Conservation (phyloP, 306 rosid species). For the Potentilla sterilis region DNA sequence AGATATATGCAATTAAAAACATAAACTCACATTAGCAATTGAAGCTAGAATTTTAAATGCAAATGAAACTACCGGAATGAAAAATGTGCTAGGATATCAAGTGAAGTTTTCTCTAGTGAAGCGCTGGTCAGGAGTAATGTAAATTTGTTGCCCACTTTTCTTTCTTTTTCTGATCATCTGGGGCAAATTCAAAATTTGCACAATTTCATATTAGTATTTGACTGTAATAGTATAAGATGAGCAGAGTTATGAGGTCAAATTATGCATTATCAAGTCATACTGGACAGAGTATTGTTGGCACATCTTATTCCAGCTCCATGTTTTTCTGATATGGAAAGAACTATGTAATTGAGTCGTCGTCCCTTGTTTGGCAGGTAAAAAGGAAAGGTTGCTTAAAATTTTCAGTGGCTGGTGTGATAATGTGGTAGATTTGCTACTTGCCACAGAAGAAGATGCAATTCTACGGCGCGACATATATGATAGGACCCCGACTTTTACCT, state of each 20-base stretch:
- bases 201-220: neutral
- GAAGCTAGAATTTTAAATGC: neutral
- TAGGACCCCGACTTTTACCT: constrained; percentile 64
- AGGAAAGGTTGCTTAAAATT: constrained; percentile 66
- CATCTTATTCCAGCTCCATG: neutral
- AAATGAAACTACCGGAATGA: neutral
- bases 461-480: constrained; percentile 94
- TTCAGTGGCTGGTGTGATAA: constrained; percentile 97
- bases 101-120: neutral
- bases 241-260: neutral
- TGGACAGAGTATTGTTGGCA: neutral
- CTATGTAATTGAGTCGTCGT: neutral
- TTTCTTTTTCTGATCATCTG: neutral
- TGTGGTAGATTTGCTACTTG: constrained; percentile 65
- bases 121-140: neutral
- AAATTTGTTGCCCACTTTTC: neutral
- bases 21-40: neutral
- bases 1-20: neutral
- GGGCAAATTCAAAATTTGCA: neutral
- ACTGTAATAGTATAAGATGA: neutral
- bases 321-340: constrained; percentile 1
- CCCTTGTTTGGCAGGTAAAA: constrained; percentile 54
- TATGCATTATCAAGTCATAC: neutral
- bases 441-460: constrained; percentile 85
- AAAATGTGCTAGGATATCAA: neutral